Conservation (phyloP, 257 asterid species). For the Gentiana macrophylla region DNA sequence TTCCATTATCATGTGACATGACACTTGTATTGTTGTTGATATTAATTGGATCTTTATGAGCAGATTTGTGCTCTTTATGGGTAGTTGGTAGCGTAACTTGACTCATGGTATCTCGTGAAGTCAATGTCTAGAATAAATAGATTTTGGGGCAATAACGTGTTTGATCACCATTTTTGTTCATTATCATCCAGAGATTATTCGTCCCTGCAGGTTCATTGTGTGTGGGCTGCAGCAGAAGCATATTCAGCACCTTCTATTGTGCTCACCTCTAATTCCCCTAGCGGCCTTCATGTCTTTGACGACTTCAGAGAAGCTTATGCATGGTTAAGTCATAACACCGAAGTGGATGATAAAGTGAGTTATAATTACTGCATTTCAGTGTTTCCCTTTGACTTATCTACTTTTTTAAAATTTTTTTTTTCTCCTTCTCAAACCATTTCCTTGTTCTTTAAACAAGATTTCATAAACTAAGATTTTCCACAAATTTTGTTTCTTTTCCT, state of each 20-base stretch:
- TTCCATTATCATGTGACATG: too few species aligned
- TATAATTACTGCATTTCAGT: conserved; percentile 3
- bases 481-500: too few species aligned
- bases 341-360: conserved; percentile 91
- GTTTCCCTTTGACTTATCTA: neutral
- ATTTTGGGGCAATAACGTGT: neutral
- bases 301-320: conserved; percentile 99
- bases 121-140: neutral
- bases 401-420: neutral
- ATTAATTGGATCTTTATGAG: too few species aligned
- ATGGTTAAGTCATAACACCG: conserved; percentile 97
- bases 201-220: conserved; percentile 77
- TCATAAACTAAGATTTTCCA: too few species aligned
- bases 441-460: too few species aligned
- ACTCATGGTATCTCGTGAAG: too few species aligned
- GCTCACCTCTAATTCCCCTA: conserved; percentile 67
- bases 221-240: conserved; percentile 99
- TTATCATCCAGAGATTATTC: neutral
- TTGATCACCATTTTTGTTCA: neutral
- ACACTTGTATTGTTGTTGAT: too few species aligned
- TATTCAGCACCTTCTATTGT: conserved; percentile 99
- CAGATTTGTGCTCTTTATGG: too few species aligned
- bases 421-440: neutral
- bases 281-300: conserved; percentile 96
- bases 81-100: too few species aligned